These are phyloP conservation scores for Dothideomycetes sp. DNA, from an alignment of 2,329 filamentous ascomycete genomes.

Conservation along the genomic window DNA sequence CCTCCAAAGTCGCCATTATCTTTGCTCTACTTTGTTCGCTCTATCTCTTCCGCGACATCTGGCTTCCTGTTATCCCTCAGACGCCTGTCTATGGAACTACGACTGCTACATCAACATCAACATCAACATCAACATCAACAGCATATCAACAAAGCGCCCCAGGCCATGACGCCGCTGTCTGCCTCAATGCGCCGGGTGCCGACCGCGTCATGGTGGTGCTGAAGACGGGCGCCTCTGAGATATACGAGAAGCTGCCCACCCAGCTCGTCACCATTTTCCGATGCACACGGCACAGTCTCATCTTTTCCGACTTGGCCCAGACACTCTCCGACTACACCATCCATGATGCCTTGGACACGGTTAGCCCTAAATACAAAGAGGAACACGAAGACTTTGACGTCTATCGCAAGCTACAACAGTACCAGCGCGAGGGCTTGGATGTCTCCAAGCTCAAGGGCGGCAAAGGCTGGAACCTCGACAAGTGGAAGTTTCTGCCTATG, in stretches of 20 bases:
- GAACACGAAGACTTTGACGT: conserved; percentile 27
- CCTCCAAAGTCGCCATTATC: conserved; percentile 17
- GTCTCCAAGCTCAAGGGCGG: conserved; percentile 23
- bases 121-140: neutral
- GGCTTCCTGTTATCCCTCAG: conserved; percentile 16
- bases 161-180: conserved; percentile 10
- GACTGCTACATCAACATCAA: neutral
- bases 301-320: conserved; percentile 45
- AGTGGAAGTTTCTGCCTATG: conserved; percentile 51
- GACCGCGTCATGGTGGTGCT: conserved; percentile 49
- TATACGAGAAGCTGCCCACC: conserved; percentile 46
- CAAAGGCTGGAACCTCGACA: conserved; percentile 46
- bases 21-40: conserved; percentile 19
- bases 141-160: neutral
- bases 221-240: conserved; percentile 51
- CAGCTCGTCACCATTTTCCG: conserved; percentile 48
- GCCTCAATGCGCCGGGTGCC: conserved; percentile 24
- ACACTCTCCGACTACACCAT: conserved; percentile 33
- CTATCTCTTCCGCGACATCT: conserved; percentile 21
- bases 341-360: conserved; percentile 22
- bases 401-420: conserved; percentile 25
- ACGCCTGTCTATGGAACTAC: neutral
- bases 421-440: conserved; percentile 25
- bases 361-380: conserved; percentile 21
- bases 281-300: conserved; percentile 36